phyloP scores from a whole-genome alignment of 2,329 filamentous ascomycete species.

The Cercospora berteroae region DNA sequence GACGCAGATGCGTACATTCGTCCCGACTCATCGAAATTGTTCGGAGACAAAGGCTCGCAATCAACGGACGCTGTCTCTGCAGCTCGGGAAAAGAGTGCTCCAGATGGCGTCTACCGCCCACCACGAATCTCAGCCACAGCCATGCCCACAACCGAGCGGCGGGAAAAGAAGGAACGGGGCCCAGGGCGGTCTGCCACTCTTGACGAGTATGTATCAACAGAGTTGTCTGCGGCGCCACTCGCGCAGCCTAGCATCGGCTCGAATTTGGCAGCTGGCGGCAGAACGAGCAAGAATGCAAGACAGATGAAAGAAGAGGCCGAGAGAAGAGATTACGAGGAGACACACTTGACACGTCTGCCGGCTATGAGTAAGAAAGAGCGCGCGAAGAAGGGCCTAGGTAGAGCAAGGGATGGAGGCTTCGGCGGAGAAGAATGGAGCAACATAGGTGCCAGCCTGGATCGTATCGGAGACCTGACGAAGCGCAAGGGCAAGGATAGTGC shows the following conservation, averaged over 20 bases:
- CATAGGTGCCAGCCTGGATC: conserved; percentile 78
- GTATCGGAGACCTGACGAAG: conserved; percentile 79
- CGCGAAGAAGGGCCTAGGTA: conserved; percentile 57
- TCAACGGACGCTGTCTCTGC: conserved; percentile 29
- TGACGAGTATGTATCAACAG: conserved; percentile 85
- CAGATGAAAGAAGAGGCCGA: conserved; percentile 78
- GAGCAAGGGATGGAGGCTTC: conserved; percentile 57
- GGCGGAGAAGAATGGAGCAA: conserved; percentile 93
- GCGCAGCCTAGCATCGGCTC: conserved; percentile 90
- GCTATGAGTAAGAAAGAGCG: conserved; percentile 82
- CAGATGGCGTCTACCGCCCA: conserved; percentile 77
- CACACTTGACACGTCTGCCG: conserved; percentile 84
- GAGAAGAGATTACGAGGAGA: conserved; percentile 82
- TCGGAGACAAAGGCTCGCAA: conserved; percentile 44
- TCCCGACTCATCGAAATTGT: conserved; percentile 51
- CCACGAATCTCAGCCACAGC: conserved; percentile 83
- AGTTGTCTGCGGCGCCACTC: conserved; percentile 76
- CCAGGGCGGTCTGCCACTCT: conserved; percentile 76
- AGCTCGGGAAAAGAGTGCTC: conserved; percentile 36
- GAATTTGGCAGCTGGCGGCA: conserved; percentile 73
- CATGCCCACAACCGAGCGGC: conserved; percentile 60
- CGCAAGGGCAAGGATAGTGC: conserved; percentile 61
- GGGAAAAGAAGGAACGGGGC: conserved; percentile 59
- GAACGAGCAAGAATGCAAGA: conserved; percentile 71
- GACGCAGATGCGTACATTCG: conserved; percentile 60